Evolutionary conservation across 1,139 yeast species (phyloP).

Genomic region (Taphrina flavorubra): DNA sequence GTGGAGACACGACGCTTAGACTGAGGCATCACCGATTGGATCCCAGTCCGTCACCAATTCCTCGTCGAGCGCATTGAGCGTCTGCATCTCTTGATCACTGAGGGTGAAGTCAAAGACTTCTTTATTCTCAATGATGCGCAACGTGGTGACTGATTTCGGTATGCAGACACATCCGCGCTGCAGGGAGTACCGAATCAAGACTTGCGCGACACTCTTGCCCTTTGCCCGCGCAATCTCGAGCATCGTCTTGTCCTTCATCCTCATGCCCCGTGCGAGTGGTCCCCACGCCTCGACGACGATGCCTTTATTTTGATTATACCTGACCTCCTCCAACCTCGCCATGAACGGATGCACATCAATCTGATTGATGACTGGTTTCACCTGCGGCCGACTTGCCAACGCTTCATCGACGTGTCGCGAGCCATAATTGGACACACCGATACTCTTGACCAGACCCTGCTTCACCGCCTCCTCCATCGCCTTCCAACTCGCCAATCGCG

Average conservation of each 20-base stretch:
- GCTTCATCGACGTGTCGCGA: constrained; percentile 54
- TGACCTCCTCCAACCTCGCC: constrained; percentile 57
- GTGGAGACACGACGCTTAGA: background rate
- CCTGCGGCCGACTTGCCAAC: constrained; percentile 50
- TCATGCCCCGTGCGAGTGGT: constrained; percentile 64
- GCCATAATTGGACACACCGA: constrained; percentile 59
- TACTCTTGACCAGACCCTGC: constrained; percentile 52
- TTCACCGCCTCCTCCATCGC: constrained; percentile 56
- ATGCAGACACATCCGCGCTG: constrained; percentile 66
- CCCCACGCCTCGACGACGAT: constrained; percentile 69
- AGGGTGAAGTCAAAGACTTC: constrained; percentile 60
- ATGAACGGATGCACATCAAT: constrained; percentile 63
- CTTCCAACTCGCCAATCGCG: constrained; percentile 55
- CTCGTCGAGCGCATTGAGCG: constrained; percentile 44
- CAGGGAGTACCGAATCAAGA: constrained; percentile 56
- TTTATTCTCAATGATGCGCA: constrained; percentile 66
- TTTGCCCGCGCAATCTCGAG: constrained; percentile 52
- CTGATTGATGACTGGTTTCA: constrained; percentile 60
- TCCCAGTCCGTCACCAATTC: constrained; percentile 46
- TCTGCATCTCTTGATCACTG: constrained; percentile 61
- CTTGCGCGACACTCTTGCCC: constrained; percentile 55
- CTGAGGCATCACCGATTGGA: constrained; percentile 41
- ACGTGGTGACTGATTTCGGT: constrained; percentile 70
- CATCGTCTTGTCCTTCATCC: constrained; percentile 59
- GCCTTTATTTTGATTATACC: constrained; percentile 59